Conservation (phyloP, 306 rosid species). For the Vigna unguiculata region DNA sequence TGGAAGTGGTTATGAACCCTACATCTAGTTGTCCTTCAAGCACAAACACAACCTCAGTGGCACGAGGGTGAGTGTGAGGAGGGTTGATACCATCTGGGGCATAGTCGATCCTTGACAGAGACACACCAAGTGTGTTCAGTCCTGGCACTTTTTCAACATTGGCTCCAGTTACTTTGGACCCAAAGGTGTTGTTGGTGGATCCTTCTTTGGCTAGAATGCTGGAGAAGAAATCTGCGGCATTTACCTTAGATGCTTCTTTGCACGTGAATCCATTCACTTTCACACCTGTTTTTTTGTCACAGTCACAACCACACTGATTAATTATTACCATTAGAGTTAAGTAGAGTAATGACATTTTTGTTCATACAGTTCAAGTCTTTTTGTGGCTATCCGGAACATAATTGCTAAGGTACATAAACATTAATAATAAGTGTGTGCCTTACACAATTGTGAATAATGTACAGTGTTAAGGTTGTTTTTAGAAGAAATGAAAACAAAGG, state of each 20-base stretch:
- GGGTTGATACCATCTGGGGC: conserved; percentile 92
- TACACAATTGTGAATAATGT: too few species aligned
- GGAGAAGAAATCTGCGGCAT: conserved; percentile 74
- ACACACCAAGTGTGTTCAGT: conserved; percentile 89
- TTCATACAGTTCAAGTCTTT: too few species aligned
- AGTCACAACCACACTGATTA: too few species aligned
- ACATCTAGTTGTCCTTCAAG: conserved; percentile 77
- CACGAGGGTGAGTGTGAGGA: conserved; percentile 95
- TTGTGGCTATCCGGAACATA: too few species aligned
- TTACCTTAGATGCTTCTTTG: conserved; percentile 59
- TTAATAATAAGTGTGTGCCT: background rate
- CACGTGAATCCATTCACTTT: conserved; percentile 82
- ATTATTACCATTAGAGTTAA: background rate
- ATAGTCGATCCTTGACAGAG: conserved; percentile 83
- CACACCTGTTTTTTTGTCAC: conserved; percentile 53
- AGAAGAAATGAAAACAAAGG: background rate
- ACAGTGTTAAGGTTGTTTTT: background rate
- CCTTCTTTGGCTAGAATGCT: conserved; percentile 67
- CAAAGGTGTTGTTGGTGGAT: conserved; percentile 70
- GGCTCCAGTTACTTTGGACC: conserved; percentile 73
- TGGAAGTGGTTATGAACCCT: conserved; percentile 77
- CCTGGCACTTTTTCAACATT: conserved; percentile 78
- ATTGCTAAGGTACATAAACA: too few species aligned
- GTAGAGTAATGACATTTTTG: background rate
- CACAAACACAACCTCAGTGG: conserved; percentile 86